Evolutionary conservation across 768 basidiomycete species (phyloP), one percentile per base, ranked within the genome.

Genomic region (Panaeolus cyanescens): DNA sequence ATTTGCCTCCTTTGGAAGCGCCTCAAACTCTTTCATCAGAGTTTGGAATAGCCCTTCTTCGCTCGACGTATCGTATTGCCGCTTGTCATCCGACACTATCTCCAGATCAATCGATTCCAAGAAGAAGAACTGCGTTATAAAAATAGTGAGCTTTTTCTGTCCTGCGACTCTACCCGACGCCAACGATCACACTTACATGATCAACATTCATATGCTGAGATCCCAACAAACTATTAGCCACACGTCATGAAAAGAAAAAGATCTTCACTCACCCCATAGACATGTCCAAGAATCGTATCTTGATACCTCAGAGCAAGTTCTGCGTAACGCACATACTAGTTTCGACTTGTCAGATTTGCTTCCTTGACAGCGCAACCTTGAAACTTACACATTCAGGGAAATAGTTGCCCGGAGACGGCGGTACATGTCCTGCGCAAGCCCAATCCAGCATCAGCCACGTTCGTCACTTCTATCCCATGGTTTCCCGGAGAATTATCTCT

Each of bases 221-320:
- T 31, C 58, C 45, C 36, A 57, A 59, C 33, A 54, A 62, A 39
- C 17, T 36, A 63, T 71, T 60, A 70, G 60, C 59, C 7, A 20
- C 19, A n/a, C 30, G n/a, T 59, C 3, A 30, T 37, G 28, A 32
- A 31, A 37, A 32, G 30, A 30, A 42, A 61, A 17, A 25, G 32
- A 36, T 15, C 57, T 55, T 34, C 39, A 67, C 70, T 63, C 77
- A 92, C 92, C 72, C 91, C 93, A 65, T 81, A 95, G 32, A 95
- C 74, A 74, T 93, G 92, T 1, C 93, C 94, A 34, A 96, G 77
- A 64, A 96, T 90, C 8, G 91, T 93, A 70, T 95, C 93, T 70
- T 95, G 93, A 74, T 84, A 96, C 60, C 90, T 78, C 61, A 96
- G 77, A n/a, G 90, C 81, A 54, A 96, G 74, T 71, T 93, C 88